Percentiles rank a stretch among this genome's conserved stretches.
phyloP scores from a whole-genome alignment of 345 rosid species.

The Clarkia xantiana region DNA sequence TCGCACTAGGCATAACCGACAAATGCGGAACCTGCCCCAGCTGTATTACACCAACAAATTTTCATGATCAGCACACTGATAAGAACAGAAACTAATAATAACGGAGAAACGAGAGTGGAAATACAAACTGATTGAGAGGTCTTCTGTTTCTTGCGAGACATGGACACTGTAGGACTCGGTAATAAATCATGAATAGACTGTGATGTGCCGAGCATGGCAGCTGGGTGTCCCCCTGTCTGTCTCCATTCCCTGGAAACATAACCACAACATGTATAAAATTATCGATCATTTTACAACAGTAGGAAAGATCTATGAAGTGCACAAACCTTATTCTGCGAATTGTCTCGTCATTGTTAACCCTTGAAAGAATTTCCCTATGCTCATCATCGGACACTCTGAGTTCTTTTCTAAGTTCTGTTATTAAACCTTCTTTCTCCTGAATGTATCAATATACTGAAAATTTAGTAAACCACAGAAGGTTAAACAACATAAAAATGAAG shows the following conservation, averaged over 20 bases:
- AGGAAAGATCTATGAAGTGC: constrained; percentile 11
- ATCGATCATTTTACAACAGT: constrained; percentile 4
- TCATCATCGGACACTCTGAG: constrained; percentile 92
- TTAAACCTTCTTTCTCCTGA: constrained; percentile 89
- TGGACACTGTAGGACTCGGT: constrained; percentile 67
- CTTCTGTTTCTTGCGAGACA: constrained; percentile 78
- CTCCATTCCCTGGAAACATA: constrained; percentile 74
- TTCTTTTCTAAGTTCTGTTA: constrained; percentile 90
- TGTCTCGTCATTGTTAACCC: constrained; percentile 74
- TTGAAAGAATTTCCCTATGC: constrained; percentile 75
- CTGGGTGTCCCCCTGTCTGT: constrained; percentile 53
- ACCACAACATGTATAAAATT: neutral
- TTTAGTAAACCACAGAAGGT: neutral
- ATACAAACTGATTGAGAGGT: constrained; percentile 33
- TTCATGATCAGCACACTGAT: neutral
- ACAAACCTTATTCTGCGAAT: constrained; percentile 68
- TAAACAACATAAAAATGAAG: neutral
- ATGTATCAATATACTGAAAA: neutral
- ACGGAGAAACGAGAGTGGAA: neutral
- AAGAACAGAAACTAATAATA: neutral
- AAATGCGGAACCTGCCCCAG: constrained; percentile 23
- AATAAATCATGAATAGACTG: constrained; percentile 44
- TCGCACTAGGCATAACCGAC: constrained; percentile 24
- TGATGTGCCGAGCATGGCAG: constrained; percentile 35
- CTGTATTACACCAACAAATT: constrained; percentile 1